A percentile compares a stretch with the other conserved stretches of the same genome.
Evolutionary conservation across 495 filamentous ascomycete genomes (phyloP).

Genomic region (Sabuloglossum arenarium): DNA sequence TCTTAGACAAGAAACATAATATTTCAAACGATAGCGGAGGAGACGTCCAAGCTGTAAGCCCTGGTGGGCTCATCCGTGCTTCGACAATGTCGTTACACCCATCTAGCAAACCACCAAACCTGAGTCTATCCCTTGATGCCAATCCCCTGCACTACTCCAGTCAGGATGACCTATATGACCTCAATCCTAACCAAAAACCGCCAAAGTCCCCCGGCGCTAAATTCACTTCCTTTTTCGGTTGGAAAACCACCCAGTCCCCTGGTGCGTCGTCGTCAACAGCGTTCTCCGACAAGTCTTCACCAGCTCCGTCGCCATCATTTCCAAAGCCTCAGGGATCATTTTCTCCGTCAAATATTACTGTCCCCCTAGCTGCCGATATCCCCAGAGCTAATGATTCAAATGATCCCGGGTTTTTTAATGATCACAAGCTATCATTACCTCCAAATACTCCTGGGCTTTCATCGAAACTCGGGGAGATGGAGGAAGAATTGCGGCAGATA

Average conservation of each 20-base stretch:
- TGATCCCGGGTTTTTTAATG: background rate
- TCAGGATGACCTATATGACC: slow-evolving; percentile 13
- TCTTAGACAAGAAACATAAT: background rate
- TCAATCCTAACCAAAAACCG: slow-evolving; percentile 19
- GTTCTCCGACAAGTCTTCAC: slow-evolving; percentile 41
- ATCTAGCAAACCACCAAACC: slow-evolving; percentile 9
- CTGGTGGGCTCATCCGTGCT: slow-evolving; percentile 7
- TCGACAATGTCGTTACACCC: slow-evolving; percentile 17
- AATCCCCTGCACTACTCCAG: slow-evolving; percentile 10
- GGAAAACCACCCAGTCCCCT: slow-evolving; percentile 34
- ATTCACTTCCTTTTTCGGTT: slow-evolving; percentile 49
- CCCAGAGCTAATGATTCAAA: slow-evolving; percentile 18
- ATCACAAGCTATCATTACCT: slow-evolving; percentile 9
- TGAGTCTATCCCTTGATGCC: slow-evolving; percentile 14
- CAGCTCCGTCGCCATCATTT: slow-evolving; percentile 35
- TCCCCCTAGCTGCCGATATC: slow-evolving; percentile 28
- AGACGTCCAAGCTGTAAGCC: background rate
- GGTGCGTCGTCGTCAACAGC: slow-evolving; percentile 43
- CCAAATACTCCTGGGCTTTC: slow-evolving; percentile 5
- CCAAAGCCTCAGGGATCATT: slow-evolving; percentile 15
- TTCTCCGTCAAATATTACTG: slow-evolving; percentile 10
- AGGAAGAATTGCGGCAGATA: slow-evolving; percentile 83
- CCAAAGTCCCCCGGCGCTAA: slow-evolving; percentile 41
- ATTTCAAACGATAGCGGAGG: background rate
- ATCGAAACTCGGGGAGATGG: slow-evolving; percentile 44